Base-by-base conservation (phyloP, 1,284 basidiomycete genomes). In the Mycena citricolor region DNA sequence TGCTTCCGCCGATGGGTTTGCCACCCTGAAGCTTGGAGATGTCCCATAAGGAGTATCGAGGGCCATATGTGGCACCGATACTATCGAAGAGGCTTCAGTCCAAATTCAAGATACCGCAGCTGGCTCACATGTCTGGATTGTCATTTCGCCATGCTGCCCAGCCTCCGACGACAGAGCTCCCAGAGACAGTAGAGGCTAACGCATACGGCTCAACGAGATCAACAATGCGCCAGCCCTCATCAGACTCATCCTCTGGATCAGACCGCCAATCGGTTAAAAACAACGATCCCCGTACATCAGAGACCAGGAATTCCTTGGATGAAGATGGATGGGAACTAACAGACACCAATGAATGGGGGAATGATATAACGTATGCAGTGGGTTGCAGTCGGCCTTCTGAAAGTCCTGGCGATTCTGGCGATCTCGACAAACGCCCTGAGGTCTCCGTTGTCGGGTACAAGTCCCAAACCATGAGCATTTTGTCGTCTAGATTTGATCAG, bases 391-490 rank as follows among this genome's bases (percentile, higher is more conserved):
- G 70, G 47, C 37, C 39, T 16, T 33, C 38, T 1, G 30, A 31
- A 40, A 44, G 28, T 13, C 30, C 10, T 7, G 28, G 23, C 12
- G 57, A 43, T 4, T 40, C 44, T 26, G 26, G 44, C 19, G 45
- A 47, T 19, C 12, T 14, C 16, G 45, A 26, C n/a, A n/a, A n/a
- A 16, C 31, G 34, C 13, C 20, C 42, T 21, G 49, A 42, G 11
- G 46, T 49, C 32, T 33, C 35, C 26, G 34, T 47, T 8, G 66
- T 59, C 2, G 85, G 83, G 56, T 77, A 68, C 14, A 90, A 73
- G 61, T 90, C 85, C 87, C 87, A 90, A 12, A 90, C 78, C 77
- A 90, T 83, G 35, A 90, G 71, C 72, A 83, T 83, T 58, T 80
- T 85, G 64, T 90, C 86, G 54, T 88, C 86, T 88, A 49, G n/a